Evolutionary conservation across 345 rosid genomes (phyloP), one percentile per base, ranked within the genome.

Genomic region (Ceriops tagal): DNA sequence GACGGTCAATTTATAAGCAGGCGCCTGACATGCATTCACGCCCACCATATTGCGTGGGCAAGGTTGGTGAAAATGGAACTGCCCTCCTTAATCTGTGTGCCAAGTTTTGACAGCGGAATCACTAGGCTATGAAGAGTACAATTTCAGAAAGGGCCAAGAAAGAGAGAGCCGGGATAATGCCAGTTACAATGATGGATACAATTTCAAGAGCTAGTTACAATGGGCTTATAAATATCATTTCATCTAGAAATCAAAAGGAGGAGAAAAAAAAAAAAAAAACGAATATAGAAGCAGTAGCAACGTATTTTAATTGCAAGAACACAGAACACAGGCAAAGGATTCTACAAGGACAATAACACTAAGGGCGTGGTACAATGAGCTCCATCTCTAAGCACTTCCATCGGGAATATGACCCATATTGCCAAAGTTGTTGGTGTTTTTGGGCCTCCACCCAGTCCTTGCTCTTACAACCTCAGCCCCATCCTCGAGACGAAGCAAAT

Each of bases 391-490:
- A 7, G 83, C 78, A 34, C 71, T 79, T 69, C 53, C 83, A 0
- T 73, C 83, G 0, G 86, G 84, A 65, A 81, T 66, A 77, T 78
- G 82, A 57, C 79, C 87, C 61, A 71, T 39, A 6, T 53, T 46
- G 15, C 72, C 72, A 30, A 67, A 73, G 75, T 75, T 66, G 73
- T 70, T 75, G 58, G 71, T 77, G 62, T 61, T 20, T 73, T 96
- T 96, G 2, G 87, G 88, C 77, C 96, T 92, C 99, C 99, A 96
- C 68, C 77, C 80, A 0, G 97, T 96, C 76, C 98, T 77, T 73
- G 89, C 98, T 79, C 92, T 87, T 78, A 90, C 90, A 66, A 96
- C 87, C 79, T 92, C 98, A 31, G 95, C 83, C 32, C 98, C 97
- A n/a, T 84, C 88, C 64, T 89, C 87, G 0, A 88, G 96, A 30